Base-by-base conservation (phyloP, 2,329 filamentous ascomycete genomes). In the Cordyceps cicadae region DNA sequence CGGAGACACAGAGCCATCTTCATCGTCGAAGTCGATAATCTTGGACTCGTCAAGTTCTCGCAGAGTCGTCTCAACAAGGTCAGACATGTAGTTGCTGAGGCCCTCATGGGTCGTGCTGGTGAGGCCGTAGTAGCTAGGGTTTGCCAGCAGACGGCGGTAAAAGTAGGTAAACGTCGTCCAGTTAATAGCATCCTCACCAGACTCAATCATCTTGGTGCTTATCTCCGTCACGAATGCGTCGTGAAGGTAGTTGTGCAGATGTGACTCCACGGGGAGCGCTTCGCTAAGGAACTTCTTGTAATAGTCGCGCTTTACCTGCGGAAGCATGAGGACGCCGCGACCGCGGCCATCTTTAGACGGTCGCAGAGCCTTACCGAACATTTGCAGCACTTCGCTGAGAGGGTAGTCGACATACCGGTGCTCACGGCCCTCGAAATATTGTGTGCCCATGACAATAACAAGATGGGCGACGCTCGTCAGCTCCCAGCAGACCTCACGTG, bases 111-210 rank as follows among this genome's bases (percentile, higher is more conserved):
- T 92, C 4, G 90, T 90, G 71, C 92, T 91, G 17, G 87, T 87
- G 63, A 99, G 78, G 66, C 91, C 90, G 77, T 99, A 99, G 78
- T 92, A 99, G 74, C 91, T 97, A 9, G 94, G 94, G 71, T 99
- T 99, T 34, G 93, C 92, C 41, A 97, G 82, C 43, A 99, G 82
- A 62, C 94, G 88, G 49, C 94, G 88, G 77, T 99, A 99, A 77
- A 97, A 97, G 77, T 96, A 99, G 12, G 93, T 97, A 72, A 97
- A 97, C 0, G 94, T 97, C 43, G 92, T 90, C 94, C 94, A 99
- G 75, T 96, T 95, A 66, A 99, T 92, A 12, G 93, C 94, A 76
- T 97, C 93, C 67, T 97, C 94, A 15, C 92, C 96, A 14, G 92
- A 96, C 68, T 91, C 86, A 63, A 99, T 94, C 72, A 92, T 96